Conservation (phyloP, 2,329 filamentous ascomycete genomes). For the Sarocladium kiliense region DNA sequence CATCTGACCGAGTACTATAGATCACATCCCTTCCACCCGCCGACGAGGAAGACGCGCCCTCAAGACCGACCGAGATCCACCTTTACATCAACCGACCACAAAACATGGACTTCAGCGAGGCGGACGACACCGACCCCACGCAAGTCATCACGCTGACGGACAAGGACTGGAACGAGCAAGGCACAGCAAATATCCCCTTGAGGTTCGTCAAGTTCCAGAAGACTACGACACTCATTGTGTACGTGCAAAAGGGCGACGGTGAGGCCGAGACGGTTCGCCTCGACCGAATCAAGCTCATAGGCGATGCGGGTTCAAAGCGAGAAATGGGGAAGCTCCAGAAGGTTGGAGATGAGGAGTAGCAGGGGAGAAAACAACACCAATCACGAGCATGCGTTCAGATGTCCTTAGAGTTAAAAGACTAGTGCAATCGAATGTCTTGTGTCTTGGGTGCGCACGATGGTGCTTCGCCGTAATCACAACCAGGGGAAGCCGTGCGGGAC, state of each 20-base stretch:
- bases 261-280: constrained; percentile 81
- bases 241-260: constrained; percentile 80
- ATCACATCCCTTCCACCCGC: constrained; percentile 74
- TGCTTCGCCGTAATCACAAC: not conserved
- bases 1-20: too few relatives aligned
- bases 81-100: constrained; percentile 85
- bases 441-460: too few relatives aligned
- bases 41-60: constrained; percentile 68
- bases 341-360: constrained; percentile 60
- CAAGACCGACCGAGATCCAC: constrained; percentile 77
- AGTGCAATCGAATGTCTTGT: too few relatives aligned
- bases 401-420: too few relatives aligned
- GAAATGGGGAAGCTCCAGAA: constrained; percentile 95
- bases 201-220: constrained; percentile 98
- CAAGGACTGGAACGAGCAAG: constrained; percentile 76
- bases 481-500: too few relatives aligned
- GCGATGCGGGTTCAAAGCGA: constrained; percentile 85
- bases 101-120: constrained; percentile 92
- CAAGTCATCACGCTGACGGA: constrained; percentile 72
- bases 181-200: constrained; percentile 66
- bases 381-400: too few relatives aligned
- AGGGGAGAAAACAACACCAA: too few relatives aligned
- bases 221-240: constrained; percentile 78
- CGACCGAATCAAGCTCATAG: constrained; percentile 74
- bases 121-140: constrained; percentile 76